Base-by-base conservation (phyloP, 2,329 filamentous ascomycete species). In the Diaporthe humulicola region DNA sequence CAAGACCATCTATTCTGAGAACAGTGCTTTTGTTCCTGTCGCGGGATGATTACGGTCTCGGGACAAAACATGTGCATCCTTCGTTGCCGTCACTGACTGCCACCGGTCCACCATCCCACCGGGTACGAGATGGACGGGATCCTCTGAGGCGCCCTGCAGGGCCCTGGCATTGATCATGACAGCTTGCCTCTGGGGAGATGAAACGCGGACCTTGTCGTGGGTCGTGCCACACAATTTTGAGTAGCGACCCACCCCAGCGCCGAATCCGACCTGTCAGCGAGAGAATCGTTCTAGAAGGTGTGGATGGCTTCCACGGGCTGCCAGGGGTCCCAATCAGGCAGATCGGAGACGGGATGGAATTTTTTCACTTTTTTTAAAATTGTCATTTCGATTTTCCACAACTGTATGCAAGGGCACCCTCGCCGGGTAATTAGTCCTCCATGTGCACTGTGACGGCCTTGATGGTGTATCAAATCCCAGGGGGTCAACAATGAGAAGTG, bases 251-350 rank as follows among this genome's bases (percentile, higher is more conserved):
- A 71, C 58, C 33, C 45, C 54, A 30, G 45, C 50, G 54, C 45
- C 73, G 22, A 66, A 30, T 40, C 45, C 19, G 67, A 66, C 73
- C 69, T 54, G 33, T 64, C 40, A 74, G 72, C 58, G 48, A 64
- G 64, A 50, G 42, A 76, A 76, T 76, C 66, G 67, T 76, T 76
- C 74, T 74, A 71, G 74, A 76, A 74, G 72, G 58, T 67, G 72
- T 71, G 67, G 74, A 70, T 67, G 58, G 50, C 57, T 75, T 69
- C 72, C 22, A 54, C 17, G 15, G 48, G 48, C 52, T 19, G 30
- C 30, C 74, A 76, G 67, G 74, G 66, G 58, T 56, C 48, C 45
- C 40, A 74, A 45, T 66, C 33, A 36, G 48, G 58, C n/a, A 42
- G 60, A 30, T 58, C 74, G 66, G 38, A 45, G 48, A 54, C 70